These are phyloP conservation scores for Tuber melanosporum DNA, from an alignment of 495 filamentous ascomycete species.

Conservation along the genomic window DNA sequence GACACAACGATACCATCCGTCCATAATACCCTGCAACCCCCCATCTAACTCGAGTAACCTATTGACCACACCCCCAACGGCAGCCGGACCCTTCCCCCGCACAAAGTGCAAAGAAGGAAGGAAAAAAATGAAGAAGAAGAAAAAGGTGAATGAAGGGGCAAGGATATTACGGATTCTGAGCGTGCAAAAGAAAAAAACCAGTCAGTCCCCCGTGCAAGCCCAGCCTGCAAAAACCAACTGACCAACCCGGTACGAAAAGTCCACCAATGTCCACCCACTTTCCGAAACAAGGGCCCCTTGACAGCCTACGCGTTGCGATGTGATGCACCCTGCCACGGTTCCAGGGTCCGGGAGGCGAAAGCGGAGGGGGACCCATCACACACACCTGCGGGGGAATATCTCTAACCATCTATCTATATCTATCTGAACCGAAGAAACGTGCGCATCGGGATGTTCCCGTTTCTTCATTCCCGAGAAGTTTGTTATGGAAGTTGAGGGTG, in stretches of 20 bases:
- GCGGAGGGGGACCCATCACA: background rate
- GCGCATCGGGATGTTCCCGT: background rate
- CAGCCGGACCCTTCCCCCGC: background rate
- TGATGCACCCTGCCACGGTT: background rate
- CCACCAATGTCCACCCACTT: background rate
- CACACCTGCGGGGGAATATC: background rate
- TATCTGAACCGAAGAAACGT: background rate
- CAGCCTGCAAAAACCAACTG: background rate
- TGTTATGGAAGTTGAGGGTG: background rate
- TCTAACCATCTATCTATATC: background rate
- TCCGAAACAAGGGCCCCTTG: background rate
- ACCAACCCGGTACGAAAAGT: background rate
- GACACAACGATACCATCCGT: background rate
- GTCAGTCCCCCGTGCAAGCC: background rate
- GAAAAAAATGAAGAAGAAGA: background rate
- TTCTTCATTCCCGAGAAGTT: background rate
- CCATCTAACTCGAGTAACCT: background rate
- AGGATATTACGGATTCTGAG: background rate
- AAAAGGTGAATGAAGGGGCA: background rate
- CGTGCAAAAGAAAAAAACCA: background rate
- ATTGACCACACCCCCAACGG: background rate
- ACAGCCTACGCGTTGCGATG: background rate
- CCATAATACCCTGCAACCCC: background rate
- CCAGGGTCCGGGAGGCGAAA: background rate
- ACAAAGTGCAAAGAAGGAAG: background rate